Evolutionary conservation across 768 basidiomycete species (phyloP).

Genomic region (Ephemerocybe angulata): DNA sequence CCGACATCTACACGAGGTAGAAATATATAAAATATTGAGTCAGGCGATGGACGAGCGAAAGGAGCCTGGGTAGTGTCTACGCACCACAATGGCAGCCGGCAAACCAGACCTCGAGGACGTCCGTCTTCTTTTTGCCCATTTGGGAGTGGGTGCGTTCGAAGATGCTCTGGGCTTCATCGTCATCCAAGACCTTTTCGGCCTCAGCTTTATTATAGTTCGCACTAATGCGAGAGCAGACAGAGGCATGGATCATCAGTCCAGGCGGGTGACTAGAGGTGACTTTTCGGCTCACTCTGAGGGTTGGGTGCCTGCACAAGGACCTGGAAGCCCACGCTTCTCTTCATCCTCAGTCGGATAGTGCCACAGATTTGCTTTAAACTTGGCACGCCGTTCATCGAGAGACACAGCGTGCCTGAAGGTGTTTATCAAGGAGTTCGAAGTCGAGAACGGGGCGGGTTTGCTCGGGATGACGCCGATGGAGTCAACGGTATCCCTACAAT

Average conservation of each 20-base stretch:
- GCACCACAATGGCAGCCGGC: conserved; percentile 44
- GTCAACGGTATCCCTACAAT: conserved; percentile 49
- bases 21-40: background rate
- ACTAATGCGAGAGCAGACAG: no score
- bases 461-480: conserved; percentile 49
- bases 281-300: no score
- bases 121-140: no score
- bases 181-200: conserved; percentile 58
- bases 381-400: conserved; percentile 56
- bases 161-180: no score
- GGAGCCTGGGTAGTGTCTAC: conserved; percentile 2
- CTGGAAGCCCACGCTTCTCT: conserved; percentile 21
- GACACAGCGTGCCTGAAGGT: conserved; percentile 60
- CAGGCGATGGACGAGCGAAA: background rate
- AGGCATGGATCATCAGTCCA: no score
- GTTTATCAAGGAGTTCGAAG: conserved; percentile 43
- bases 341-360: conserved; percentile 30
- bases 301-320: no score
- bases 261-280: no score
- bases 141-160: background rate
- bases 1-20: conserved; percentile 42
- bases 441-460: conserved; percentile 43
- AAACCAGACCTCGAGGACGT: conserved; percentile 42
- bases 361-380: conserved; percentile 51
- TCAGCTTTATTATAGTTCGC: conserved; percentile 26